phyloP scores from a whole-genome alignment of 768 basidiomycete genomes.

The Phanerodontia chrysosporium region DNA sequence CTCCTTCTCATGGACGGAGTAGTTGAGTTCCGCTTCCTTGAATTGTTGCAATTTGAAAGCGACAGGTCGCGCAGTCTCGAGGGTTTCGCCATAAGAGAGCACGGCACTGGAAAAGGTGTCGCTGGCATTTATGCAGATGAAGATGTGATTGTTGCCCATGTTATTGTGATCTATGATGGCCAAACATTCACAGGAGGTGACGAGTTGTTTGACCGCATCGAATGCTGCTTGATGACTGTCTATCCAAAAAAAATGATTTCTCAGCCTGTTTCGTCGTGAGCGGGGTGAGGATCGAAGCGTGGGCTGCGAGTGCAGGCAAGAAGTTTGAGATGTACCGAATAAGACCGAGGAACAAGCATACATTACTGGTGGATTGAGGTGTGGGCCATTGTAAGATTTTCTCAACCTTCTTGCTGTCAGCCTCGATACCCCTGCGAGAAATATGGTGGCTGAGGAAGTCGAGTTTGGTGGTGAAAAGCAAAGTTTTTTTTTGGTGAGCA shows the following conservation, averaged over 20 bases:
- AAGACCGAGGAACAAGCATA: slow-evolving; percentile 25
- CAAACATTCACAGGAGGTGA: slow-evolving; percentile 23
- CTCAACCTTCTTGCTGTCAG: neutral
- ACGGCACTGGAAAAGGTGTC: slow-evolving; percentile 28
- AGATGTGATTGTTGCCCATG: slow-evolving; percentile 28
- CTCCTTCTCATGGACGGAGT: slow-evolving; percentile 36
- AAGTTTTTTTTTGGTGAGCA: neutral
- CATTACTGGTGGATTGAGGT: slow-evolving; percentile 17
- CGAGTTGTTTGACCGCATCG: slow-evolving; percentile 30
- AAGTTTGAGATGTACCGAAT: slow-evolving; percentile 27
- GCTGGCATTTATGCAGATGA: slow-evolving; percentile 31
- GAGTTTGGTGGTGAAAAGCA: neutral
- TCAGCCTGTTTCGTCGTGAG: slow-evolving; percentile 23
- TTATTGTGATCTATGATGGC: slow-evolving; percentile 30
- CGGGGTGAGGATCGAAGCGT: slow-evolving; percentile 23
- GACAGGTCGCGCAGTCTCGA: slow-evolving; percentile 29
- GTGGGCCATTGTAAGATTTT: slow-evolving; percentile 23
- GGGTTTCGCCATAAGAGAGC: slow-evolving; percentile 28
- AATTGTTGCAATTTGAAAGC: slow-evolving; percentile 26
- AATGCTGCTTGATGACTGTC: slow-evolving; percentile 32
- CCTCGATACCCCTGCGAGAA: too few relatives aligned
- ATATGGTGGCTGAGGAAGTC: too few relatives aligned
- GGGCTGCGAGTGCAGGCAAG: slow-evolving; percentile 25
- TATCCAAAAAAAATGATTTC: slow-evolving; percentile 16
- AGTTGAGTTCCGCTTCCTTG: slow-evolving; percentile 30